A percentile compares a stretch with the other conserved stretches of the same genome.
These are phyloP conservation scores for Sonneratia caseolaris DNA, from an alignment of 345 rosid species.

Conservation along the genomic window DNA sequence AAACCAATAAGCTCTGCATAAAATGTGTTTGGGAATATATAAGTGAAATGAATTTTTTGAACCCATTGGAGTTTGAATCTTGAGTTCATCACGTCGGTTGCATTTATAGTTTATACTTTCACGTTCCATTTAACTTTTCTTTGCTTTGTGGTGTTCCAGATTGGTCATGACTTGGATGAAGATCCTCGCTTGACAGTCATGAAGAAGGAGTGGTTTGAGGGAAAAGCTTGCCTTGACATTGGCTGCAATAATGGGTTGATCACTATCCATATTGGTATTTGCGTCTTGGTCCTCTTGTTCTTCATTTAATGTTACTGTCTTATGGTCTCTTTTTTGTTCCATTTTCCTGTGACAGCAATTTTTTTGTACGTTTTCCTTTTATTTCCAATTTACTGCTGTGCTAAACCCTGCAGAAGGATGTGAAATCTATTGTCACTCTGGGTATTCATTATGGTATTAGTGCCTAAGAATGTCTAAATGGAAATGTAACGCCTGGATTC, in stretches of 20 bases:
- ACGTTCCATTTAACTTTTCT: not conserved
- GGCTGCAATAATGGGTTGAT: slow-evolving; percentile 86
- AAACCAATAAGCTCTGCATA: no score
- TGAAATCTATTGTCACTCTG: not conserved
- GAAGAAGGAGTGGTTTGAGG: slow-evolving; percentile 74
- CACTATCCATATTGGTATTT: slow-evolving; percentile 66
- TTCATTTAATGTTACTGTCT: not conserved
- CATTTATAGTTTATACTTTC: not conserved
- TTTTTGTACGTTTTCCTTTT: not conserved
- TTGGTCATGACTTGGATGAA: slow-evolving; percentile 51
- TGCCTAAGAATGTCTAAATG: no score
- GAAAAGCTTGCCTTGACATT: slow-evolving; percentile 73
- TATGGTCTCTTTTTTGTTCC: not conserved
- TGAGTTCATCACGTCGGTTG: not conserved
- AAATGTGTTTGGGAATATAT: no score
- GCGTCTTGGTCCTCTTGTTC: not conserved
- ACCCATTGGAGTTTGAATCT: no score
- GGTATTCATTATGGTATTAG: not conserved
- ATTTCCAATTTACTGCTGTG: not conserved
- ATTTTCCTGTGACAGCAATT: not conserved
- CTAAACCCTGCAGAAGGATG: not conserved
- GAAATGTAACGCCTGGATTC: not conserved
- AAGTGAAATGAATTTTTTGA: no score
- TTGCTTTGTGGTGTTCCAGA: slow-evolving; percentile 24
- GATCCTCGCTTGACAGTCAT: slow-evolving; percentile 78